Percentiles rank a stretch among this genome's conserved stretches.
These are phyloP conservation scores for Cyclotella atomus DNA, from an alignment of 108 stramenopile species.

Conservation along the genomic window DNA sequence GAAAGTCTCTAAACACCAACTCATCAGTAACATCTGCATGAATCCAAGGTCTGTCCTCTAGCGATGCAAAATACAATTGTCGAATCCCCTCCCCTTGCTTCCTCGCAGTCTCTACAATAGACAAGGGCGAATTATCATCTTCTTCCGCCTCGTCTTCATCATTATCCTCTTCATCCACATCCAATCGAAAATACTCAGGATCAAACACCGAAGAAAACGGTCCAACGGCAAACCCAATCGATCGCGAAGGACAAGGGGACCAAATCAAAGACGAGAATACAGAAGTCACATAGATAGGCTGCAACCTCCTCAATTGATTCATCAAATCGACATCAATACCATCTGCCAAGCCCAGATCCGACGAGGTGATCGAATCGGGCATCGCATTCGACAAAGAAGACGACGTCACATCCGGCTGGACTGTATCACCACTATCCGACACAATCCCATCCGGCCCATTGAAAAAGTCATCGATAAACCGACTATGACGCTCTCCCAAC, in stretches of 20 bases:
- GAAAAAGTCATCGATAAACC: conserved; percentile 51
- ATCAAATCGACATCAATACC: conserved; percentile 23
- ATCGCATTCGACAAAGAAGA: not conserved
- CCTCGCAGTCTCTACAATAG: conserved; percentile 50
- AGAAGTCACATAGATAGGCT: conserved; percentile 66
- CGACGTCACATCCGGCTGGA: conserved; percentile 2
- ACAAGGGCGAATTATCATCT: conserved; percentile 29
- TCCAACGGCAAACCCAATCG: conserved; percentile 85
- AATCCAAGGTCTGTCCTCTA: conserved; percentile 69
- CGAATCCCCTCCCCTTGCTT: conserved; percentile 83
- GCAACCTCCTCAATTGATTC: conserved; percentile 67
- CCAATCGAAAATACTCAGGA: conserved; percentile 77
- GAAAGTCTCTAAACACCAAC: conserved; percentile 27
- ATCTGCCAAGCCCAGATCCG: conserved; percentile 8
- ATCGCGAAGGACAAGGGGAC: conserved; percentile 77
- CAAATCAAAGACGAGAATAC: conserved; percentile 72
- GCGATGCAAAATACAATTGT: conserved; percentile 75
- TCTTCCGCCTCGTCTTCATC: conserved; percentile 51
- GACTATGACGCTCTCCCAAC: conserved; percentile 32
- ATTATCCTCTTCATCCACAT: conserved; percentile 58
- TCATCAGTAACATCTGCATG: conserved; percentile 58
- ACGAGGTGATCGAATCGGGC: conserved; percentile 5
- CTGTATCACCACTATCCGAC: not conserved
- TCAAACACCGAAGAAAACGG: conserved; percentile 80
- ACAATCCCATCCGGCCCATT: conserved; percentile 30